phyloP scores from a whole-genome alignment of 192 early-diverging fungal species.

The Entomortierella lignicola region DNA sequence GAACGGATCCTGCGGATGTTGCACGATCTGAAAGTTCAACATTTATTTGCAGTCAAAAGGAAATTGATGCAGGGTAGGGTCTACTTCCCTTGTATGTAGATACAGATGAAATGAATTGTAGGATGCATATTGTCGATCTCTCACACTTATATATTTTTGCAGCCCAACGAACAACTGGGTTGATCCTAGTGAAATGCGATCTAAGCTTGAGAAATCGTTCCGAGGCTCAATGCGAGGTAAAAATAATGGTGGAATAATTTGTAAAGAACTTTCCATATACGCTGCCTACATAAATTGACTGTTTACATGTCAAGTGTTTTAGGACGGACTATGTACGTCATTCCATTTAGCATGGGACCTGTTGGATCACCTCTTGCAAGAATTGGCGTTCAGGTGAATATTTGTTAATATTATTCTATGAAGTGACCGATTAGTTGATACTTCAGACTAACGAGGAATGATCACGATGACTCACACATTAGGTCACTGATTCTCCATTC shows the following conservation, averaged over 20 bases:
- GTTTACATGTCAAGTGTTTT: background rate
- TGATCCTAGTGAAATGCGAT: constrained; percentile 36
- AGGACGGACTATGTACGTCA: constrained; percentile 53
- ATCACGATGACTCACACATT: background rate
- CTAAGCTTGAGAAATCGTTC: constrained; percentile 41
- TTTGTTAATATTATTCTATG: too few relatives aligned
- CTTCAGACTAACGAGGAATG: too few relatives aligned
- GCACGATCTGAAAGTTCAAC: constrained; percentile 51
- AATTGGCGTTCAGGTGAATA: constrained; percentile 45
- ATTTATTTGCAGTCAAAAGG: constrained; percentile 37
- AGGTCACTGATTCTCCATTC: constrained; percentile 52
- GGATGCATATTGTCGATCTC: background rate
- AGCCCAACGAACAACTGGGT: constrained; percentile 54
- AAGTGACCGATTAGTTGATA: too few relatives aligned
- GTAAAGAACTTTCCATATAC: too few relatives aligned
- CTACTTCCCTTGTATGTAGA: too few relatives aligned
- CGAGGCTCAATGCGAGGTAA: constrained; percentile 51
- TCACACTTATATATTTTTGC: background rate
- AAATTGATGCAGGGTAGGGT: constrained; percentile 45
- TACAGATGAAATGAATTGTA: background rate
- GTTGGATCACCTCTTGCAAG: constrained; percentile 42
- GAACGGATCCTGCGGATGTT: constrained; percentile 47
- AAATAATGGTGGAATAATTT: too few relatives aligned
- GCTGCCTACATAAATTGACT: too few relatives aligned
- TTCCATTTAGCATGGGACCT: constrained; percentile 49